Evolutionary conservation across 2,329 filamentous ascomycete species (phyloP).

Genomic region (Fusarium decemcellulare): DNA sequence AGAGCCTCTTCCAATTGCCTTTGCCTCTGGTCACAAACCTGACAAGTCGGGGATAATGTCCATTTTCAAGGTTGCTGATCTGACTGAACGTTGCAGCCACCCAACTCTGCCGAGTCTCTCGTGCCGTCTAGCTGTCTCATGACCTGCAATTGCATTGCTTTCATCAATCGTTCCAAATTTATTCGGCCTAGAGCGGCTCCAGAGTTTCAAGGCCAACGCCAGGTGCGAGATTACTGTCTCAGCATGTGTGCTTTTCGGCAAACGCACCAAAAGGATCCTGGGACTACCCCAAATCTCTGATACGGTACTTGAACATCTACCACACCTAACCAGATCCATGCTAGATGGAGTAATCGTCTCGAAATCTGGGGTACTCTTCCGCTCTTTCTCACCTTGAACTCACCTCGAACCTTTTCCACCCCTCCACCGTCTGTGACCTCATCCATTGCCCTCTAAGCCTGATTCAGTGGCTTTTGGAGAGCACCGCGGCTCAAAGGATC

Average conservation of each 20-base stretch:
- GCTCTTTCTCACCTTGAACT: slow-evolving; percentile 18
- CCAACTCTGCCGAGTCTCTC: too few species aligned
- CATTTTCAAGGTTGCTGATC: neutral
- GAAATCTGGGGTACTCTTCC: slow-evolving; percentile 28
- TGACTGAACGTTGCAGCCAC: neutral
- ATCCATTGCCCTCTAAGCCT: neutral
- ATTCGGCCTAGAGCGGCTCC: slow-evolving; percentile 1
- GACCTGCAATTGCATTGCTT: neutral
- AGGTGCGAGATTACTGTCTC: neutral
- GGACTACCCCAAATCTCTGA: slow-evolving; percentile 5
- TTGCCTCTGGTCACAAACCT: neutral
- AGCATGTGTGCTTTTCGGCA: slow-evolving; percentile 3
- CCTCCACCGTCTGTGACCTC: slow-evolving; percentile 7
- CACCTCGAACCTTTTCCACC: slow-evolving; percentile 13
- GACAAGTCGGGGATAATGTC: neutral
- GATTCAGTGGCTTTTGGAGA: slow-evolving; percentile 4
- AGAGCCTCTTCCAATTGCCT: neutral
- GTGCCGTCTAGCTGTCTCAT: neutral
- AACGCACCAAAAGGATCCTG: neutral
- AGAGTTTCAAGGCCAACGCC: neutral
- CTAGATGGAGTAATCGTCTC: slow-evolving; percentile 5
- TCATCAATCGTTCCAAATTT: neutral
- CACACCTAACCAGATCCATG: slow-evolving; percentile 16
- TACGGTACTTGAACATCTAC: slow-evolving; percentile 3
- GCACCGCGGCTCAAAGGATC: neutral